phyloP scores from a whole-genome alignment of 2,329 filamentous ascomycete genomes.

The Fonsecaea pedrosoi region DNA sequence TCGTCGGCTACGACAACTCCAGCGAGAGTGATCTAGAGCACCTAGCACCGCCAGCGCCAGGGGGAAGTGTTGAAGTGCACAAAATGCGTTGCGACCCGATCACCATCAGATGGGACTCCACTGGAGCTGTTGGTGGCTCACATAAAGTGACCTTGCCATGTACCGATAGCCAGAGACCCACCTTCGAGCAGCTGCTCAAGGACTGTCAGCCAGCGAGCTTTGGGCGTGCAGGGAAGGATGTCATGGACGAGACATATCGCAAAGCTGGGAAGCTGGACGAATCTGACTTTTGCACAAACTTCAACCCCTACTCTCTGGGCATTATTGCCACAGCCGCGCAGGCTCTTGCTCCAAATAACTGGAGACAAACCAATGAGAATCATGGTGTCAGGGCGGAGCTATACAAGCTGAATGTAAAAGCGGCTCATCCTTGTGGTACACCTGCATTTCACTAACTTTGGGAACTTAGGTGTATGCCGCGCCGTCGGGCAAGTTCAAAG shows the following conservation, averaged over 20 bases:
- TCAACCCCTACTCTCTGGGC: slow-evolving; percentile 8
- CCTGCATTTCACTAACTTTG: not conserved
- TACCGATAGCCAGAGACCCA: not conserved
- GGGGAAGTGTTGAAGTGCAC: not conserved
- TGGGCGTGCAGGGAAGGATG: not conserved
- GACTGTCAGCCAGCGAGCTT: slow-evolving; percentile 18
- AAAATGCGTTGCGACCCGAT: slow-evolving; percentile 15
- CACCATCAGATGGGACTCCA: slow-evolving; percentile 12
- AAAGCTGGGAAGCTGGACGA: slow-evolving; percentile 15
- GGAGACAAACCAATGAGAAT: slow-evolving; percentile 3
- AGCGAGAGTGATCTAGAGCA: not conserved
- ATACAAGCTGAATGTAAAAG: slow-evolving; percentile 20
- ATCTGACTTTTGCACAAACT: slow-evolving; percentile 10
- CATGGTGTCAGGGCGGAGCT: slow-evolving; percentile 9
- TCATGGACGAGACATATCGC: slow-evolving; percentile 15
- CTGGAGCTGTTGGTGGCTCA: not conserved
- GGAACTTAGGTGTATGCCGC: slow-evolving; percentile 9
- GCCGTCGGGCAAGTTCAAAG: slow-evolving; percentile 13
- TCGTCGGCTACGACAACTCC: not conserved
- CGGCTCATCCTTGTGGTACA: not conserved
- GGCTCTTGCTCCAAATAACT: slow-evolving; percentile 10
- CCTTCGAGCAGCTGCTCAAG: slow-evolving; percentile 10
- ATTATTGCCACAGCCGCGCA: slow-evolving; percentile 10
- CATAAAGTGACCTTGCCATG: slow-evolving; percentile 10
- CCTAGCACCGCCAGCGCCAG: not conserved